Base-by-base conservation (phyloP, 1,284 basidiomycete genomes). In the Entoloma clypeatum region DNA sequence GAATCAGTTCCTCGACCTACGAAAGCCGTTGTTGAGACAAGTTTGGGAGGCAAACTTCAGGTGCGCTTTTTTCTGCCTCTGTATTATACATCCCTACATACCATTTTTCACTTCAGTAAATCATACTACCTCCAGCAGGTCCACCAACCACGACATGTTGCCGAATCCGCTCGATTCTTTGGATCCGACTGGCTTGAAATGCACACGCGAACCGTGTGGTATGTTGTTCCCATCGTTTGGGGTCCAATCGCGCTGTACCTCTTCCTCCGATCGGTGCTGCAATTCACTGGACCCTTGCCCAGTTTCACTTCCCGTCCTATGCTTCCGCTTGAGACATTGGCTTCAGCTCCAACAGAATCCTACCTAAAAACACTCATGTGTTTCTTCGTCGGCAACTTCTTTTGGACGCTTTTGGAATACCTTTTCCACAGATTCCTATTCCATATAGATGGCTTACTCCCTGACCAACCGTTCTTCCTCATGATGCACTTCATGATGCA, bases 321-420 rank as follows among this genome's bases (percentile, higher is more conserved):
- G 13, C 71, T 82, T 10, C 82, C 84, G 1, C 50, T 82, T 24
- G 59, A 60, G 11, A 61, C 68, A 9, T 46, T 79, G 27, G 54
- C 65, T 25, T 51, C 67, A 26, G 63, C 85, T 24, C 68, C 81
- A 5, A 49, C 62, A 8, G 62, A 64, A 3, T 71, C 77, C 1
- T 60, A 77, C 33, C 48, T 58, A 19, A 77, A 82, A 55, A 70
- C 78, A 1, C 39, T 75, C 22, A 50, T 69, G 1, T 92, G 81
- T 66, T 92, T 90, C 74, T 59, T 90, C 44, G 36, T 81, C 23
- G 95, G 95, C 7, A 90, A 91, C 61, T 30, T 97, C 38, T 74
- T 96, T 52, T 99, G 95, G 95, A 98, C 95, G 0, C 62, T 98
- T 47, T 70, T 99, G 62, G 96, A 99, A 64, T 99, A 99, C 63